Conservation (phyloP, 2,329 filamentous ascomycete species). For the Volutella citrinella region DNA sequence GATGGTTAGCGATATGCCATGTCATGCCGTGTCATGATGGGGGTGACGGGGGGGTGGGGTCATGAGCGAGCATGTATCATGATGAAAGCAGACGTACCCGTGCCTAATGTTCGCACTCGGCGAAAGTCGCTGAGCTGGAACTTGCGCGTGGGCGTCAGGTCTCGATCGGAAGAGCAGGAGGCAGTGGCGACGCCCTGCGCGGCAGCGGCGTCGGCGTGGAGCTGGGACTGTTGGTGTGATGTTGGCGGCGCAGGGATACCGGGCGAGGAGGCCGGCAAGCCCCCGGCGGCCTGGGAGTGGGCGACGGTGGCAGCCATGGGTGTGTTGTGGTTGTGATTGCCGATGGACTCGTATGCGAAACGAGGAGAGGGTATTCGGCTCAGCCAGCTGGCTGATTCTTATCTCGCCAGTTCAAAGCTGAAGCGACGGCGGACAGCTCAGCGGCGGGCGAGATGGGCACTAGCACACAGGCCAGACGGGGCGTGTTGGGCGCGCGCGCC, state of each 20-base stretch:
- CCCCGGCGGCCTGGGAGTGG: conserved; percentile 27
- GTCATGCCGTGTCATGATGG: no score
- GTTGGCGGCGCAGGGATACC: conserved; percentile 18
- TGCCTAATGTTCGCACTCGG: conserved; percentile 72
- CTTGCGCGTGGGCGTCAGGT: conserved; percentile 26
- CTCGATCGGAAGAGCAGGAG: conserved; percentile 19
- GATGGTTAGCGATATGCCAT: conserved; percentile 2
- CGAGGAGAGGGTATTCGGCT: no score
- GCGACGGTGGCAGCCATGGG: conserved; percentile 34
- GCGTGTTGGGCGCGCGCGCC: no score
- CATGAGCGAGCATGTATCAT: no score
- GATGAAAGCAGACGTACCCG: conserved; percentile 48
- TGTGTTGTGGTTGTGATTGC: no score
- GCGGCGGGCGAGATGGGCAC: no score
- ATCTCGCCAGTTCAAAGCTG: no score
- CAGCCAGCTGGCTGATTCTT: no score
- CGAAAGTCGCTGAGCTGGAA: conserved; percentile 57
- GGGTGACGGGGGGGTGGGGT: no score
- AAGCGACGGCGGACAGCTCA: no score
- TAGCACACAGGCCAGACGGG: no score
- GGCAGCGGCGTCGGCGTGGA: conserved; percentile 8
- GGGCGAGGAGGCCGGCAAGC: conserved; percentile 22
- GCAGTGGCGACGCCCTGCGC: conserved; percentile 7
- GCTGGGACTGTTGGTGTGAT: conserved; percentile 17
- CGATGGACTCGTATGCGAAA: no score